Base-by-base conservation (phyloP, 805 yeast genomes). In the Isabelozyma gotoi region DNA sequence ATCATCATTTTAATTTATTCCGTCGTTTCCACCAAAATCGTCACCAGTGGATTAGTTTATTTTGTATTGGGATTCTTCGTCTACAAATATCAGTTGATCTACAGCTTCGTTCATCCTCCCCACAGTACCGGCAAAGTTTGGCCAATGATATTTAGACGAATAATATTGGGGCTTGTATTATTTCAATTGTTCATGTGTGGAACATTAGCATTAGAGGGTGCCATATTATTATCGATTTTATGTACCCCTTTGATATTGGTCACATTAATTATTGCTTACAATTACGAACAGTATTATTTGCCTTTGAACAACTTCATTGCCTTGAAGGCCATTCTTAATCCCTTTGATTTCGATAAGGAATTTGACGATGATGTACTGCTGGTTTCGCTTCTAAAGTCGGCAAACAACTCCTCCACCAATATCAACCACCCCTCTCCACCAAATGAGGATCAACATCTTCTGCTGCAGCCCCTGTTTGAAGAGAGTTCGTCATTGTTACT, bases 91-190 rank as follows among this genome's bases (percentile, higher is more conserved):
- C 86, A 81, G 63, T 63, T 81, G 48, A 73, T 80, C 14, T 81
- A 80, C 58, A 75, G 81, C 45, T 76, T 74, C 67, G 83, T 81
- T 19, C 85, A 81, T 51, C 81, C 84, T 1, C 82, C 80, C 18
- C 85, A 81, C 57, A 78, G 84, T 11, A 81, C 85, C 0, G 86
- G 86, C 4, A 79, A 79, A 52, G 82, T 78, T 3, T 81, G 86
- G 86, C 84, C 84, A 2, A 76, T 80, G 63, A 78, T 81, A 5
- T 79, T 80, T 49, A 65, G 81, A 43, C 59, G 86, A 40, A 67
- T 80, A 21, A 73, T 80, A 43, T 55, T 81, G 21, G 86, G 85
- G 1, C 59, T 80, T 36, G 59, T 80, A 8, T 67, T 81, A 31
- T 75, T 81, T 51, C 84, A 81, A 47, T 55, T 81, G n/a, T 80